A percentile compares a stretch with the other conserved stretches of the same genome.
Conservation (phyloP, 148 eudicot species). For the Amaranthus palmeri region DNA sequence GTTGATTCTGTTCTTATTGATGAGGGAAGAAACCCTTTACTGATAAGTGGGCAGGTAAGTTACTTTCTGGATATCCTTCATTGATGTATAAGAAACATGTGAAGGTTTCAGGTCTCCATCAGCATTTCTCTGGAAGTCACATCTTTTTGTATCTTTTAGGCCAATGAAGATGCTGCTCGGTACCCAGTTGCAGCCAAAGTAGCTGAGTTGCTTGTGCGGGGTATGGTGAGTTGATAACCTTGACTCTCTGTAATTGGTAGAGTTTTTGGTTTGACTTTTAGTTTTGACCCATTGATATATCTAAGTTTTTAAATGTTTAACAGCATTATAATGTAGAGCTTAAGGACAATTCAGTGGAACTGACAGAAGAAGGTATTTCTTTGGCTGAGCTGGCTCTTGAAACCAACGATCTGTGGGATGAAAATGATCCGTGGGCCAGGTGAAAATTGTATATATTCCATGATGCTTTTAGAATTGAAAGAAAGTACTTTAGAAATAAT, state of each 20-base stretch:
- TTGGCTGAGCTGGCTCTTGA: slow-evolving; percentile 96
- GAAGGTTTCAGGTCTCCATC: neutral
- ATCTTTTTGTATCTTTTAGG: slow-evolving; percentile 38
- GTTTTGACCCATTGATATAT: neutral
- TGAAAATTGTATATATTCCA: slow-evolving; percentile 25
- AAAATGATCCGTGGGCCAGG: slow-evolving; percentile 99
- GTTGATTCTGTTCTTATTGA: slow-evolving; percentile 97
- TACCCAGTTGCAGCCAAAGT: slow-evolving; percentile 99
- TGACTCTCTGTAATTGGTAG: slow-evolving; percentile 1
- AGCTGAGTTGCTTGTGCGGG: slow-evolving; percentile 79
- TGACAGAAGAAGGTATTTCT: slow-evolving; percentile 87
- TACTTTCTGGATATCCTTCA: slow-evolving; percentile 5
- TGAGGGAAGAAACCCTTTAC: slow-evolving; percentile 93
- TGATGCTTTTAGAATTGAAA: neutral
- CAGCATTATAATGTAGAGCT: slow-evolving; percentile 91
- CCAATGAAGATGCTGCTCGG: slow-evolving; percentile 79
- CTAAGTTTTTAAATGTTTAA: slow-evolving; percentile 14
- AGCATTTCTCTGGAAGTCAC: slow-evolving; percentile 6
- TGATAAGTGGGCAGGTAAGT: slow-evolving; percentile 90
- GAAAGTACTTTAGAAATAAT: neutral
- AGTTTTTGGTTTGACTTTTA: slow-evolving; percentile 1
- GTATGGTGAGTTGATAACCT: slow-evolving; percentile 46
- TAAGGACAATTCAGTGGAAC: slow-evolving; percentile 90
- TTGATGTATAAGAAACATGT: neutral
- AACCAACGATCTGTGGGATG: slow-evolving; percentile 96